Evolutionary conservation across 2,329 filamentous ascomycete genomes (phyloP).

Genomic region (Colletotrichum caudatum): DNA sequence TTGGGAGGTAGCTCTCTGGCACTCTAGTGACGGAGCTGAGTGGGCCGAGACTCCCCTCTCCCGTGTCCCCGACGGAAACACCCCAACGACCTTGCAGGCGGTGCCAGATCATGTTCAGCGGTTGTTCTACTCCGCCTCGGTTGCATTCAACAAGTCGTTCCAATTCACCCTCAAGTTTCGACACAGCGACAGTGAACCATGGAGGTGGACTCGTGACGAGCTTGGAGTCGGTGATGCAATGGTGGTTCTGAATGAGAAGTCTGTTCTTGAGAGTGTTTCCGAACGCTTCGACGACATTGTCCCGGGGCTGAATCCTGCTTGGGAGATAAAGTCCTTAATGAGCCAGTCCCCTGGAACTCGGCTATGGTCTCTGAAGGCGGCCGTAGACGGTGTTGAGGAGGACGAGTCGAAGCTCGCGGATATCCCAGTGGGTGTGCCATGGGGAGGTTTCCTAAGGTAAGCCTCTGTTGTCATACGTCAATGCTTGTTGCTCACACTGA

Average conservation of each 20-base stretch:
- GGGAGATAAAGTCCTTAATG: slow-evolving; percentile 64
- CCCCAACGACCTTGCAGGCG: slow-evolving; percentile 65
- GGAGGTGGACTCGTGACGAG: slow-evolving; percentile 79
- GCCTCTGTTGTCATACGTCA: slow-evolving; percentile 28
- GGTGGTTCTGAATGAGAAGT: slow-evolving; percentile 61
- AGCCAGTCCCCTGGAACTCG: slow-evolving; percentile 77
- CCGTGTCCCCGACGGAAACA: slow-evolving; percentile 44
- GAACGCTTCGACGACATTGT: slow-evolving; percentile 68
- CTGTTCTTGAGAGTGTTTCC: slow-evolving; percentile 45
- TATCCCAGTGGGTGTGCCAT: slow-evolving; percentile 73
- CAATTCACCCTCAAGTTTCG: slow-evolving; percentile 81
- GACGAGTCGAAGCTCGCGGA: slow-evolving; percentile 69
- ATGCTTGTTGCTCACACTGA: background rate
- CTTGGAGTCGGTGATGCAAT: slow-evolving; percentile 73
- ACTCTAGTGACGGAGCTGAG: slow-evolving; percentile 67
- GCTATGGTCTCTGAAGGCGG: slow-evolving; percentile 76
- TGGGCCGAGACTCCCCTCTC: slow-evolving; percentile 65
- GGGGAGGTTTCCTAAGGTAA: slow-evolving; percentile 66
- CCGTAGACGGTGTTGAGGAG: slow-evolving; percentile 67
- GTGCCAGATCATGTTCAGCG: slow-evolving; percentile 24
- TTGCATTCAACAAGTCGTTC: slow-evolving; percentile 62
- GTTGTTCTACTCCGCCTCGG: slow-evolving; percentile 31
- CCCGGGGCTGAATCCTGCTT: slow-evolving; percentile 65
- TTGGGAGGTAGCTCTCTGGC: slow-evolving; percentile 84
- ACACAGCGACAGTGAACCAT: slow-evolving; percentile 60